Base-by-base conservation (phyloP, 768 basidiomycete genomes). In the Chalciporus chontae region DNA sequence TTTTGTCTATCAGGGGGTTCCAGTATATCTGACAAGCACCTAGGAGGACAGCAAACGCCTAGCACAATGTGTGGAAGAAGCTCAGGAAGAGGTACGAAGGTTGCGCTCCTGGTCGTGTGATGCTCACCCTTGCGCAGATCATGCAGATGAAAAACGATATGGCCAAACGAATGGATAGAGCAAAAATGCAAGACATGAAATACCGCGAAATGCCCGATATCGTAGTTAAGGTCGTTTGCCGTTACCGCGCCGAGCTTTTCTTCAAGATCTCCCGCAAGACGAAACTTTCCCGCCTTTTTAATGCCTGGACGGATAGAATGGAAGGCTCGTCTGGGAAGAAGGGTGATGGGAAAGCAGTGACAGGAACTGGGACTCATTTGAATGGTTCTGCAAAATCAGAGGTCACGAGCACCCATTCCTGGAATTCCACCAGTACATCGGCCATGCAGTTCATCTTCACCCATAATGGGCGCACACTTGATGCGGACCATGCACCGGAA, bases 241-340 rank as follows among this genome's bases (percentile, higher is more conserved):
- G 86, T 58, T 92, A 92, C 65, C 87, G 91, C 40, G 89, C 90
- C 4, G 90, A 94, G 61, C 77, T 94, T 37, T 91, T 89, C 73
- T 94, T 94, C 80, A 93, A 91, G 69, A 90, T 94, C 56, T 89
- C 88, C 8, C 85, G 91, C 65, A 92, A 92, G 70, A 90, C 88
- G 23, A 92, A 90, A 64, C 74, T 94, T 29, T 83, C 84, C 48
- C 78, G 86, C 48, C 75, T 93, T 48, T 90, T 93, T 67, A 85
- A 83, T 59, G 87, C 90, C 26, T 93, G 90, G 90, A 90, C 88
- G 23, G 87, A 88, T 44, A 77, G 90, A 54, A 94, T 94, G 91
- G 90, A 90, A 64, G 71, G 73, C 54, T 71, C 72, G 9, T 69
- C 66, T 18, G 62, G 77, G 50, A 78, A 78, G 71, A 81, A 77